Percentiles rank a stretch among this genome's conserved stretches.
These are phyloP conservation scores for Phytophthora colocasiae DNA, from an alignment of 352 stramenopile genomes.

Conservation along the genomic window DNA sequence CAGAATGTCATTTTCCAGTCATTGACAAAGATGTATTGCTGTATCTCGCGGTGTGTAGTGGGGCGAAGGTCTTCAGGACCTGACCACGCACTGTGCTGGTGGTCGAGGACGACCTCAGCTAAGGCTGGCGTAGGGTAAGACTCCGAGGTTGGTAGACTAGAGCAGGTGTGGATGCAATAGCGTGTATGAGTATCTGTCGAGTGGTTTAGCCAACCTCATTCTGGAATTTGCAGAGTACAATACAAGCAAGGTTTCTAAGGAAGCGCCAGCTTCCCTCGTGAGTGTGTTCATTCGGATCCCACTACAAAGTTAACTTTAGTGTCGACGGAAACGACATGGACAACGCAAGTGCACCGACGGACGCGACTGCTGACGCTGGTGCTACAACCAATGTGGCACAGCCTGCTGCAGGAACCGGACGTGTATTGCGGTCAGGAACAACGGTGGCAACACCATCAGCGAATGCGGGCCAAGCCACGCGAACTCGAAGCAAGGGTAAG, in stretches of 20 bases:
- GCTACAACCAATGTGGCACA: too few species aligned
- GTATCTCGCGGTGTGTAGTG: conserved; percentile 9
- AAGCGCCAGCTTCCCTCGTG: background rate
- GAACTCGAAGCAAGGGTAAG: too few species aligned
- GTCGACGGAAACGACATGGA: conserved; percentile 1
- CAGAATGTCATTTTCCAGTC: background rate
- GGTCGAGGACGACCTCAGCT: background rate
- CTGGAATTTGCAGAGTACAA: conserved; percentile 6
- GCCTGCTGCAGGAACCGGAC: too few species aligned
- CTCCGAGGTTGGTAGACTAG: background rate
- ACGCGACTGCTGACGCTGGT: too few species aligned
- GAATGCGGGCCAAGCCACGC: too few species aligned
- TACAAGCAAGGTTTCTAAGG: conserved; percentile 3
- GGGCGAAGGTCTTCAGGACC: background rate
- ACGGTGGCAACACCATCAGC: too few species aligned
- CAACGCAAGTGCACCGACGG: too few species aligned
- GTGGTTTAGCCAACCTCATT: background rate
- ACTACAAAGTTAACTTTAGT: conserved; percentile 8
- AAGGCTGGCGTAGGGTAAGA: conserved; percentile 4
- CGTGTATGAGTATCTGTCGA: background rate
- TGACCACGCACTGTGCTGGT: background rate
- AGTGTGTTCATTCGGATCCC: conserved; percentile 5
- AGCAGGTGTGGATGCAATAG: background rate
- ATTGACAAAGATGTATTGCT: conserved; percentile 8
- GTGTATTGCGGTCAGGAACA: too few species aligned